Conservation (phyloP, 495 filamentous ascomycete genomes). For the Penicillium bovifimosum region DNA sequence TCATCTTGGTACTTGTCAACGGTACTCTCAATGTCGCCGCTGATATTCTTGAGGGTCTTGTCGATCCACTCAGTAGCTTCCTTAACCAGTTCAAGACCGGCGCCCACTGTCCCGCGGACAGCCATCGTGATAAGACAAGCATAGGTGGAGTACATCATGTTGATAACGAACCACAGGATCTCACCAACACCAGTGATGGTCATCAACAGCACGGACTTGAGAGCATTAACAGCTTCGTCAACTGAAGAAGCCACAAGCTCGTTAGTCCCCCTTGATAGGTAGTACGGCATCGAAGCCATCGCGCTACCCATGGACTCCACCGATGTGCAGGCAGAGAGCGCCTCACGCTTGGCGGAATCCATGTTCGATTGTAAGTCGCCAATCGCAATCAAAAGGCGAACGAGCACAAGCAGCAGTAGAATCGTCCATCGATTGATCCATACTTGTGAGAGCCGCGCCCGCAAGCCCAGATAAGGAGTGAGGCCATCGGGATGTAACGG, state of each 20-base stretch:
- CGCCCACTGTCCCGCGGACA: conserved; percentile 68
- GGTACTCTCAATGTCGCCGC: conserved; percentile 52
- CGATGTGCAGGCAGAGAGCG: conserved; percentile 78
- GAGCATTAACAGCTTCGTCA: conserved; percentile 67
- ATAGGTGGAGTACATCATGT: conserved; percentile 83
- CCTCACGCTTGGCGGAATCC: conserved; percentile 67
- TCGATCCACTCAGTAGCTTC: conserved; percentile 71
- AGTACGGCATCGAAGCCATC: conserved; percentile 97
- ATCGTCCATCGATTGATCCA: conserved; percentile 98
- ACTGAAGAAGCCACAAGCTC: conserved; percentile 71
- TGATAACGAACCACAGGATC: conserved; percentile 83
- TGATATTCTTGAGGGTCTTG: conserved; percentile 59
- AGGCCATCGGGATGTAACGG: conserved; percentile 64
- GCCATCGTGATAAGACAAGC: conserved; percentile 79
- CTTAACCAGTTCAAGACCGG: conserved; percentile 60
- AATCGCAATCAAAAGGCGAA: conserved; percentile 70
- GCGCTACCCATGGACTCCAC: conserved; percentile 93
- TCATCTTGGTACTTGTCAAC: conserved; percentile 52
- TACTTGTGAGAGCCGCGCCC: conserved; percentile 83
- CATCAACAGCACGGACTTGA: conserved; percentile 69
- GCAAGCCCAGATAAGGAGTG: conserved; percentile 89
- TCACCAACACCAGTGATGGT: conserved; percentile 79
- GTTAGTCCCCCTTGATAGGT: conserved; percentile 84
- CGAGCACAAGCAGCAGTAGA: conserved; percentile 76
- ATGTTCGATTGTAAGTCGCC: conserved; percentile 65